phyloP scores from a whole-genome alignment of 306 rosid species.

The Biancaea sappan region DNA sequence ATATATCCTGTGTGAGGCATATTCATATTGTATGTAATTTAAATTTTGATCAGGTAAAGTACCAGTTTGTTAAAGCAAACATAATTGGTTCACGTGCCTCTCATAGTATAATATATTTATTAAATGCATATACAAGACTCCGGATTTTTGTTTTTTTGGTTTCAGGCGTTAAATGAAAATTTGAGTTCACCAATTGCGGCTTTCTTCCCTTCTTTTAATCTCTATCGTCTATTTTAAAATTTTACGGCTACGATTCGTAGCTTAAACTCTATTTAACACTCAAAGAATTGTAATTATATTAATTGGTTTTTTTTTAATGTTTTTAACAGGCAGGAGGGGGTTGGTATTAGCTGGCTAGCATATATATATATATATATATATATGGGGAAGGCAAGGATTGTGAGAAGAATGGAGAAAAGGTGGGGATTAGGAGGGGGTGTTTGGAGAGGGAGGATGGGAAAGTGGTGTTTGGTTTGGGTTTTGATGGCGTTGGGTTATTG shows the following conservation, averaged over 20 bases:
- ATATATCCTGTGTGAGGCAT: neutral
- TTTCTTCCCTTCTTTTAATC: too few species aligned
- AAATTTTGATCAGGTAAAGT: neutral
- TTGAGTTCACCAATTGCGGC: too few species aligned
- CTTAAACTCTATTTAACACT: too few species aligned
- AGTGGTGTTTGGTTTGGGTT: slow-evolving; percentile 38
- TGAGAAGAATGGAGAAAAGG: slow-evolving; percentile 11
- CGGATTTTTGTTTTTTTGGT: too few species aligned
- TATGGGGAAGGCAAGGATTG: neutral
- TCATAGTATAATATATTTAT: neutral
- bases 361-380: neutral
- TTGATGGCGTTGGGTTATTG: slow-evolving; percentile 20
- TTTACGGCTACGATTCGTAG: too few species aligned
- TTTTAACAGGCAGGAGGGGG: slow-evolving; percentile 7
- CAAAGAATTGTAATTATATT: neutral
- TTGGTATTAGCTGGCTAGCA: neutral
- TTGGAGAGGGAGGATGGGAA: slow-evolving; percentile 36
- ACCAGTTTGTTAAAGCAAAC: slow-evolving; percentile 35
- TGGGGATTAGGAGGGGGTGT: neutral
- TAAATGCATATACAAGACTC: too few species aligned
- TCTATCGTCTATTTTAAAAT: too few species aligned
- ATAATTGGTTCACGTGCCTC: slow-evolving; percentile 45
- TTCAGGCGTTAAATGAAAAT: too few species aligned
- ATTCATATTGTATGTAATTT: neutral
- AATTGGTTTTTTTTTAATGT: too few species aligned